Conservation (phyloP, 306 rosid species). For the Leucaena leucocephala region DNA sequence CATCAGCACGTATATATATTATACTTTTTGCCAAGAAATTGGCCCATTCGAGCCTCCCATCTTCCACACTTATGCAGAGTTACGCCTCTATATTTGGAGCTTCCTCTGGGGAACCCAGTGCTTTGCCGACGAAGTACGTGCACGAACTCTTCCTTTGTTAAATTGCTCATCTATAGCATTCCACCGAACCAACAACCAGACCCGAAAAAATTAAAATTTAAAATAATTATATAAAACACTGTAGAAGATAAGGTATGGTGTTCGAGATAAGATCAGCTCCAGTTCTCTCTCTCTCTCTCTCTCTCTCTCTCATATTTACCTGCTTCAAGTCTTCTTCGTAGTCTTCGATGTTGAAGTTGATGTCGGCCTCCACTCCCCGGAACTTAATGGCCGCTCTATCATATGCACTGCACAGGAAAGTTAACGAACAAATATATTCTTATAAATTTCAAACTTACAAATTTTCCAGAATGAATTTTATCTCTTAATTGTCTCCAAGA, state of each 20-base stretch:
- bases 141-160: constrained; percentile 95
- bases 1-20: background rate
- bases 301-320: constrained; percentile 40
- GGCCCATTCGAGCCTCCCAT: constrained; percentile 99
- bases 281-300: background rate
- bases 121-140: constrained; percentile 99
- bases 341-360: constrained; percentile 85
- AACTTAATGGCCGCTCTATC: constrained; percentile 98
- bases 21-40: constrained; percentile 96
- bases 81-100: constrained; percentile 99
- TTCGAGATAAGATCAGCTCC: background rate
- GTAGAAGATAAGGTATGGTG: background rate
- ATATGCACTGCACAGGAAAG: constrained; percentile 68
- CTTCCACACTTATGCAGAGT: constrained; percentile 98
- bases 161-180: constrained; percentile 75
- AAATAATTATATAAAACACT: background rate
- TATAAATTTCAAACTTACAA: background rate
- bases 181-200: background rate
- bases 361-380: constrained; percentile 93
- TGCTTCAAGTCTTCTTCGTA: constrained; percentile 96
- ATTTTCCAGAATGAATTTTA: background rate
- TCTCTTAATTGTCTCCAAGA: background rate
- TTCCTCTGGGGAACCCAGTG: constrained; percentile 97
- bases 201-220: background rate
- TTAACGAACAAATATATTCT: background rate